Conservation (phyloP, 768 basidiomycete species). For the Xanthoconium purpureum region DNA sequence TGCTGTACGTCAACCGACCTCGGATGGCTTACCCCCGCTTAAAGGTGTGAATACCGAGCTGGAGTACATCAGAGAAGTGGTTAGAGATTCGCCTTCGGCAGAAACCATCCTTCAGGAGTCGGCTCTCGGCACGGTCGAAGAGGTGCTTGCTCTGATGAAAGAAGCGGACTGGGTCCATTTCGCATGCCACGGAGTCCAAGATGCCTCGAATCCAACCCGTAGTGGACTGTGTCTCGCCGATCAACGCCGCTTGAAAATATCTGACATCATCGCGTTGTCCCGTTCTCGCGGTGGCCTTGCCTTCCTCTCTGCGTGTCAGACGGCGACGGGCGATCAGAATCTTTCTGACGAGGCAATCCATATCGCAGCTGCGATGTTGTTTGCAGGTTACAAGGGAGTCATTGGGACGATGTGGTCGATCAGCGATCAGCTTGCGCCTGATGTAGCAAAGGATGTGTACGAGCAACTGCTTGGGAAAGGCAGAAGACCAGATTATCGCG, state of each 20-base stretch:
- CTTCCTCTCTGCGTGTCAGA: not conserved
- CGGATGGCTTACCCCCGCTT: not conserved
- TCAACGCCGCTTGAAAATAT: not conserved
- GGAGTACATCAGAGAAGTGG: too few species aligned
- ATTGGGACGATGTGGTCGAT: conserved; percentile 47
- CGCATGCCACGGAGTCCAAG: too few species aligned
- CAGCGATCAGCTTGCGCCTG: conserved; percentile 22
- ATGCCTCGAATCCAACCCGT: too few species aligned
- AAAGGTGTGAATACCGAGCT: not conserved
- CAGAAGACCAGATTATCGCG: not conserved
- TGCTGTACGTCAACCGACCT: not conserved
- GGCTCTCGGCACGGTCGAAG: not conserved
- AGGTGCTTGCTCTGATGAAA: too few species aligned
- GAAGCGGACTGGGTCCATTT: too few species aligned
- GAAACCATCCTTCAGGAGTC: not conserved
- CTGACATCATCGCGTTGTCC: not conserved
- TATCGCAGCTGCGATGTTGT: too few species aligned
- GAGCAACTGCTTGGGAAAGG: not conserved
- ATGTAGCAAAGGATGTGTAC: not conserved
- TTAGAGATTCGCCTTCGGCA: too few species aligned
- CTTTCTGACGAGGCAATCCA: not conserved
- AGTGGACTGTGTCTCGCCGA: too few species aligned
- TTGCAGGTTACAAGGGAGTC: conserved; percentile 7
- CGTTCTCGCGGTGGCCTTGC: not conserved
- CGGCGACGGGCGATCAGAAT: not conserved